Conservation (phyloP, 805 yeast species). For the Candida qinlingensis region DNA sequence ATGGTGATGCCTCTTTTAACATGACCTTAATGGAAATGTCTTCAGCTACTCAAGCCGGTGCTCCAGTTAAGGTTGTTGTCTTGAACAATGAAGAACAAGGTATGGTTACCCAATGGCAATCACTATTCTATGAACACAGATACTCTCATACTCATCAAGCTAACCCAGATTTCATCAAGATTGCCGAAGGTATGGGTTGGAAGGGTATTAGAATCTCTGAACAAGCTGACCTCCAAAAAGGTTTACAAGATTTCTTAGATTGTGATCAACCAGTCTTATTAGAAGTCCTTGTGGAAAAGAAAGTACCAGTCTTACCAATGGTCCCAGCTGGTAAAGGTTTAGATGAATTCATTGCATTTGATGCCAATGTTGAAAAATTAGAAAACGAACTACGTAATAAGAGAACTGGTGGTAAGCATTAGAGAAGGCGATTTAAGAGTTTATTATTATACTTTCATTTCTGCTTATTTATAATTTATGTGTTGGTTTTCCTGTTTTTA, state of each 20-base stretch:
- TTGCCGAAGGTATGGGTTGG: slow-evolving; percentile 92
- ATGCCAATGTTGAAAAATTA: slow-evolving; percentile 72
- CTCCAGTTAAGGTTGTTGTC: slow-evolving; percentile 85
- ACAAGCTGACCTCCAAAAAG: slow-evolving; percentile 59
- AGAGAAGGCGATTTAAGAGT: slow-evolving; percentile 2
- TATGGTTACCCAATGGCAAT: slow-evolving; percentile 99
- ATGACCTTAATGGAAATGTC: slow-evolving; percentile 94
- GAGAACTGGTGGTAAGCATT: slow-evolving; percentile 72
- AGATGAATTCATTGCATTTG: slow-evolving; percentile 87
- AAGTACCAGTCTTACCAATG: slow-evolving; percentile 96
- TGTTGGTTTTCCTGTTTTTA: no score
- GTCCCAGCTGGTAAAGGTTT: slow-evolving; percentile 95
- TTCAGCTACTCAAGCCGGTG: slow-evolving; percentile 88
- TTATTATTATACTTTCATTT: no score
- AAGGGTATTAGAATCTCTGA: slow-evolving; percentile 70
- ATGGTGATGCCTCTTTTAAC: slow-evolving; percentile 98
- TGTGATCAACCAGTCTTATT: slow-evolving; percentile 73
- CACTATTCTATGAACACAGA: slow-evolving; percentile 93
- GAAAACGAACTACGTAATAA: slow-evolving; percentile 61
- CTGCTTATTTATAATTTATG: no score
- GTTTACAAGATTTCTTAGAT: slow-evolving; percentile 64
- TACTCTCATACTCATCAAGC: slow-evolving; percentile 96
- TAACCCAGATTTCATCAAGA: slow-evolving; percentile 89
- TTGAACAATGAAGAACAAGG: slow-evolving; percentile 98
- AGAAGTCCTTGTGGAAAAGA: slow-evolving; percentile 85